Base-by-base conservation (phyloP, 1,139 yeast species). In the Yamadazyma jaroonii region DNA sequence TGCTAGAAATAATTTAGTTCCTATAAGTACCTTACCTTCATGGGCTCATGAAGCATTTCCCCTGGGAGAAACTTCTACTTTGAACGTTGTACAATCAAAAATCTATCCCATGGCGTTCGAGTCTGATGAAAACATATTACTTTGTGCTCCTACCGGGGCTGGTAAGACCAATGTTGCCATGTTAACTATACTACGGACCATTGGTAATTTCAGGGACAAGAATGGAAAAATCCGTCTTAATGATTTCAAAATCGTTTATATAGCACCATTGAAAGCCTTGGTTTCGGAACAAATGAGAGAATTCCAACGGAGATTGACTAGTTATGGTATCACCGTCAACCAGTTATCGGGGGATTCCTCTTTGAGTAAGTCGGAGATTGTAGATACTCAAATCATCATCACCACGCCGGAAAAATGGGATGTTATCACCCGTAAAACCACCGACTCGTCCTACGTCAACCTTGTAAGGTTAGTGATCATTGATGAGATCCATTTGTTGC, bases 331-430 rank as follows among this genome's bases (percentile, higher is more conserved):
- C 4, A 75, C 67, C 10, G 97, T 92, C 0, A 70, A 94, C 32
- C 98, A 92, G 57, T 69, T 92, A 45, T 92, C 98, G 3, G 98
- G 98, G 54, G 98, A 92, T 63, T 92, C 94, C 95, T 97, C 92
- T 54, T 64, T 94, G 36, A 85, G 96, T 0, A 79, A 82, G 49
- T 77, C 81, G 10, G 97, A 92, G 58, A 88, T 92, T 27, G 62
- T 81, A 53, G 76, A 78, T 1, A 92, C 97, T 1, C 98, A 92
- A 57, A 74, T 92, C 30, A 86, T 92, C 49, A 97, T 92, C 6
- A 92, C 97, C 0, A 92, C 98, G 0, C 98, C 98, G 0, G 98
- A 92, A 59, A 92, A 92, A 62, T 92, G 99, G 99, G 99, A 92
- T 67, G 97, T 92, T 23, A 82, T 90, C 15, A 90, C 97, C 1